These are phyloP conservation scores for Mycena rosella DNA, from an alignment of 768 basidiomycete genomes.

Conservation along the genomic window DNA sequence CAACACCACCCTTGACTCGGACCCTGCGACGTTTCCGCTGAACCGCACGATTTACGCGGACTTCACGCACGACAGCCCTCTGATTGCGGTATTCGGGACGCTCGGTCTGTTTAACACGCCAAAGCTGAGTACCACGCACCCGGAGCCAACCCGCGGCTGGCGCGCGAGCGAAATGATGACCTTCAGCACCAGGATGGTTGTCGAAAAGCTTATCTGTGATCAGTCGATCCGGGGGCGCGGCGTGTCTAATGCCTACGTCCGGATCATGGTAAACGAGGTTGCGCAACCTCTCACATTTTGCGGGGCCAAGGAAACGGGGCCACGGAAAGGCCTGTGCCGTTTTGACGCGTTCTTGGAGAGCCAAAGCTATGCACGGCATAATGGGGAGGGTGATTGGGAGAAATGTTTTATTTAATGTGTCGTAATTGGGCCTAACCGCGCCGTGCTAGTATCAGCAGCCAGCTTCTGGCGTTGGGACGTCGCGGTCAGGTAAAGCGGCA, in stretches of 20 bases:
- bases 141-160: conserved; percentile 63
- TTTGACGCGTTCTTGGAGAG: conserved; percentile 77
- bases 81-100: conserved; percentile 80
- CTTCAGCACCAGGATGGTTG: conserved; percentile 80
- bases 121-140: conserved; percentile 48
- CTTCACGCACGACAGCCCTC: conserved; percentile 88
- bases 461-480: no score
- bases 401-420: conserved; percentile 60
- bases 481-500: no score
- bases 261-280: conserved; percentile 83
- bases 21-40: conserved; percentile 78
- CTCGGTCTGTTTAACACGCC: conserved; percentile 64
- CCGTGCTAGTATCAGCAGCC: no score
- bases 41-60: conserved; percentile 76
- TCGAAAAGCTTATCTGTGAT: conserved; percentile 73
- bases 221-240: conserved; percentile 27
- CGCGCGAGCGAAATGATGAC: conserved; percentile 72
- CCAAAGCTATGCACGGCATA: conserved; percentile 74
- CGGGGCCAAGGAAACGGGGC: conserved; percentile 49
- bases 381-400: conserved; percentile 81
- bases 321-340: conserved; percentile 68
- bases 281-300: conserved; percentile 75
- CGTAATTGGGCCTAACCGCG: no score
- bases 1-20: conserved; percentile 76
- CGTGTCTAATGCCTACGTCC: conserved; percentile 59